A percentile compares a stretch with the other conserved stretches of the same genome.
Conservation (phyloP, 2,329 filamentous ascomycete genomes). For the Emericellopsis cladophorae region DNA sequence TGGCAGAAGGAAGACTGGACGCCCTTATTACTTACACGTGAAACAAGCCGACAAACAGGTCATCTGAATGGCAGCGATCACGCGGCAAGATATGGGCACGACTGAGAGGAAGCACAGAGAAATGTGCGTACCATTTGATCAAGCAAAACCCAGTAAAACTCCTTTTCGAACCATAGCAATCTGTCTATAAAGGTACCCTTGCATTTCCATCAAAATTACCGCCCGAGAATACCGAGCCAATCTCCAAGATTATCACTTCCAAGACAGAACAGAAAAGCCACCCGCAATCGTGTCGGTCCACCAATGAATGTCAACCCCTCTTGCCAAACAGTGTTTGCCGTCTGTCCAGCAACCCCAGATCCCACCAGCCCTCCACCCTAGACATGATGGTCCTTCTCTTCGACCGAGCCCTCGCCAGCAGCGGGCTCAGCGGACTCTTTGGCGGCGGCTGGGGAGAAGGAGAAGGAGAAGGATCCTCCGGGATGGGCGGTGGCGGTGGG, state of each 20-base stretch:
- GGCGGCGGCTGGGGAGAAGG: conserved; percentile 6
- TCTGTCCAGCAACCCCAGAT: conserved; percentile 34
- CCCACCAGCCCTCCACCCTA: conserved; percentile 41
- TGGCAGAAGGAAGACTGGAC: too few relatives aligned
- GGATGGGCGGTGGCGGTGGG: conserved; percentile 11
- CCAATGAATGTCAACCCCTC: neutral
- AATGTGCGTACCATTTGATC: too few relatives aligned
- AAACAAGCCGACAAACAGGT: too few relatives aligned
- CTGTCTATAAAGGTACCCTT: too few relatives aligned
- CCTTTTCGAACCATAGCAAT: too few relatives aligned
- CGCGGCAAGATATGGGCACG: too few relatives aligned
- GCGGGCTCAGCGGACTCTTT: conserved; percentile 10
- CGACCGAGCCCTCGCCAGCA: conserved; percentile 14
- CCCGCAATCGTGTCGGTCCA: neutral
- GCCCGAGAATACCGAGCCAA: too few relatives aligned
- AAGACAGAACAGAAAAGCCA: neutral
- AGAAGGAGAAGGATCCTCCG: conserved; percentile 3
- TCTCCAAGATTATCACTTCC: neutral
- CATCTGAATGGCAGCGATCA: too few relatives aligned
- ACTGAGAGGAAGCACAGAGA: too few relatives aligned
- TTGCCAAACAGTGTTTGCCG: conserved; percentile 17
- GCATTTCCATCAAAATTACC: too few relatives aligned
- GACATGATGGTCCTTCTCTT: conserved; percentile 33
- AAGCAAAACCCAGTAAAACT: too few relatives aligned
- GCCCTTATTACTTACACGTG: too few relatives aligned